Evolutionary conservation across 2,329 filamentous ascomycete species (phyloP).

Genomic region (Aspergillus bombycis): DNA sequence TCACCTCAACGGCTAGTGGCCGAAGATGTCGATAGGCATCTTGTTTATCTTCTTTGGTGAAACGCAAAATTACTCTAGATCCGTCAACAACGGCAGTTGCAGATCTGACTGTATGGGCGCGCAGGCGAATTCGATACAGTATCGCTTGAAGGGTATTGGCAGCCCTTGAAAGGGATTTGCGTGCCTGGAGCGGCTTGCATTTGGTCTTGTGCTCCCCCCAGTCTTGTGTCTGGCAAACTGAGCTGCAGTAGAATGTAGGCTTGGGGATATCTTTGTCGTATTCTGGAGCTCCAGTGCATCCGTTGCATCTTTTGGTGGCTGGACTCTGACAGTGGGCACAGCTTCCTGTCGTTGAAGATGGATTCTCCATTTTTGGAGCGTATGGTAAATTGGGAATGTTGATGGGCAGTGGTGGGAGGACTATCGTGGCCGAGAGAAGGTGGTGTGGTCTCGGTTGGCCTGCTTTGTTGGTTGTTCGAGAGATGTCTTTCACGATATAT

Average conservation of each 20-base stretch:
- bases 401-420: fast-evolving
- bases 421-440: fast-evolving
- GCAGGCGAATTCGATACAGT: neutral
- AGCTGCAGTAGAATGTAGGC: neutral
- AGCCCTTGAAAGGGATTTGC: neutral
- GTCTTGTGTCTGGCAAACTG: neutral
- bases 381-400: neutral
- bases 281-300: neutral
- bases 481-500: neutral
- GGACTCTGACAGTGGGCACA: neutral
- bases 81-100: neutral
- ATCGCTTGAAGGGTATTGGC: neutral
- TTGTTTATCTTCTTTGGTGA: neutral
- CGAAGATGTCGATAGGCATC: neutral
- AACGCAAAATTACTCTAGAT: neutral
- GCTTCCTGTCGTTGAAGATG: neutral
- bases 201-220: neutral
- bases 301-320: neutral
- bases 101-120: neutral
- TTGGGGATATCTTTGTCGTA: neutral
- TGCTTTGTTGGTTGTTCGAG: neutral
- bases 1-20: neutral
- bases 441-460: neutral
- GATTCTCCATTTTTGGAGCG: neutral
- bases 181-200: neutral